phyloP scores from a whole-genome alignment of 345 rosid genomes.

The Heritiera littoralis region DNA sequence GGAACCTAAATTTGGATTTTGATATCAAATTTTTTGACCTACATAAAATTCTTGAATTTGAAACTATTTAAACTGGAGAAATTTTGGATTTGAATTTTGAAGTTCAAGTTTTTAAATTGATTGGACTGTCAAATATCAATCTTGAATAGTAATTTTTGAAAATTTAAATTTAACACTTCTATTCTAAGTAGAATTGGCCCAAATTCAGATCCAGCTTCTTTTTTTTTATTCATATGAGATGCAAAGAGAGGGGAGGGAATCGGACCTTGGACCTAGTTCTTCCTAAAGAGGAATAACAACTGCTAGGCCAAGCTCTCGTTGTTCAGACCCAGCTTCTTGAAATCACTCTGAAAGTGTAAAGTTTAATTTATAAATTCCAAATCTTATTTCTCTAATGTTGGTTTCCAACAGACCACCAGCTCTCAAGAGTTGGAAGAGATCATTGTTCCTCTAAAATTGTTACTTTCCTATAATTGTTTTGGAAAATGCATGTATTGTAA shows the following conservation, averaged over 20 bases:
- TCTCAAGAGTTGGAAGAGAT: neutral
- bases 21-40: neutral
- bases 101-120: neutral
- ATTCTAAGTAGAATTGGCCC: neutral
- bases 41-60: neutral
- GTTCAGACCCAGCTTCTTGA: constrained; percentile 13
- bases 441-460: constrained; percentile 9
- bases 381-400: neutral
- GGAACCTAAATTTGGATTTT: constrained; percentile 2
- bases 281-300: too few relatives aligned
- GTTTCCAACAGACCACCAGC: neutral
- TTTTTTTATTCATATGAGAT: neutral
- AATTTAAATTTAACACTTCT: neutral
- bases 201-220: constrained; percentile 12
- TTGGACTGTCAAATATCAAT: neutral
- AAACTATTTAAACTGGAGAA: neutral
- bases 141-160: neutral
- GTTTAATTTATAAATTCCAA: neutral
- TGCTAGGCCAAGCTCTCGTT: too few relatives aligned
- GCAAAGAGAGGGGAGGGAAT: too few relatives aligned
- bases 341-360: neutral
- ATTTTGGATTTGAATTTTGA: neutral
- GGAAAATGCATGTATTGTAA: neutral
- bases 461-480: neutral
- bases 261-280: too few relatives aligned